A percentile compares a stretch with the other conserved stretches of the same genome.
Conservation (phyloP, 192 early-diverging fungal genomes). For the Coemansia sp. region DNA sequence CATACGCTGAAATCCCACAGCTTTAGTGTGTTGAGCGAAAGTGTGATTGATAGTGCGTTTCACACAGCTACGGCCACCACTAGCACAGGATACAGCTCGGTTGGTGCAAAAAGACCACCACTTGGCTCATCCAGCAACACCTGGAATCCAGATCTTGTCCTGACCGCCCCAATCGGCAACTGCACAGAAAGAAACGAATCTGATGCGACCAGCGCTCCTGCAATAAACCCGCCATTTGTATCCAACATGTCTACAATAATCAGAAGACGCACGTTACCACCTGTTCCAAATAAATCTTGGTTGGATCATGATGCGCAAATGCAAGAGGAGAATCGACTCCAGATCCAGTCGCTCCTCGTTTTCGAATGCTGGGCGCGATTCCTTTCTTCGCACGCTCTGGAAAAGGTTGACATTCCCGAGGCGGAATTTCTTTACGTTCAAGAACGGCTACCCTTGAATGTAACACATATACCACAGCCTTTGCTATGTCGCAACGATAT, state of each 20-base stretch:
- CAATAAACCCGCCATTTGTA: neutral
- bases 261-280: slow-evolving; percentile 19
- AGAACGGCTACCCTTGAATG: slow-evolving; percentile 38
- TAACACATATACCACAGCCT: slow-evolving; percentile 30
- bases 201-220: neutral
- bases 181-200: neutral
- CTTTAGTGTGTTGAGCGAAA: slow-evolving; percentile 23
- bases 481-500: slow-evolving; percentile 36
- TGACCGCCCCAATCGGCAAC: neutral
- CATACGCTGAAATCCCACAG: slow-evolving; percentile 27
- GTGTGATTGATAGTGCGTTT: slow-evolving; percentile 25
- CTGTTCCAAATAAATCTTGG: neutral
- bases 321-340: slow-evolving; percentile 20
- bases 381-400: slow-evolving; percentile 12
- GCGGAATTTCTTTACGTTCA: slow-evolving; percentile 29
- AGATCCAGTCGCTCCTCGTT: slow-evolving; percentile 41
- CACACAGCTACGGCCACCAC: slow-evolving; percentile 23
- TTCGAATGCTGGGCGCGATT: slow-evolving; percentile 47
- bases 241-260: neutral
- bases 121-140: neutral
- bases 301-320: neutral
- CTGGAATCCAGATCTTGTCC: neutral
- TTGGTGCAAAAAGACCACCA: neutral
- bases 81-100: neutral
- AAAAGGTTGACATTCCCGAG: slow-evolving; percentile 25